Evolutionary conservation across 1,284 basidiomycete species (phyloP), one percentile per base, ranked within the genome.

Genomic region (Heterobasidion occidentale): DNA sequence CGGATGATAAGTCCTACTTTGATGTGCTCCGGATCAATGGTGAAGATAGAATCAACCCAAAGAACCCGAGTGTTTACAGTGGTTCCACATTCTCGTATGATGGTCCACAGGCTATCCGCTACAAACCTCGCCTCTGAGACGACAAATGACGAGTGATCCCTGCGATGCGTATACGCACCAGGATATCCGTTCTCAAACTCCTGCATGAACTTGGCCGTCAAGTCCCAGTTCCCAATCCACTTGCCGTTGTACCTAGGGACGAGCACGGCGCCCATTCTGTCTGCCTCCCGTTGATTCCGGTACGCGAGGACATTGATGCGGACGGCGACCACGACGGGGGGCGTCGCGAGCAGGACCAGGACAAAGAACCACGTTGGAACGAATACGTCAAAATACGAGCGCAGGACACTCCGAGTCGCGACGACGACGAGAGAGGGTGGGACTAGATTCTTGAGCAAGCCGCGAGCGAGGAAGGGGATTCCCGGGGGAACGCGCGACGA

Each of bases 1-100:
- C 19, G 6, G 11, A 12, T 17, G 47, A 49, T 15, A 14, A 34
- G 20, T 15, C 17, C 54, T 9, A 56, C 57, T 17, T 59, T 59
- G 45, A 56, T 56, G 19, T 56, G 20, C 12, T 59, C 58, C 14
- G 58, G 58, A 45, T 59, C 58, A 9, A 36, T 9, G 19, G 58
- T 59, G 17, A 42, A 42, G 3, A 42, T 42, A n/a, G 38, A 42
- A 42, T 42, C n/a, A n/a, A 42, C 12, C 38, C 38, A 42, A 42
- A 42, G 38, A 5, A 42, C 38, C 7, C 38, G 38, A 5, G 7
- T 42, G n/a, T 42, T 42, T n/a, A 42, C 38, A n/a, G n/a, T 6
- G n/a, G 38, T 42, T n/a, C 38, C 38, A n/a, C 7, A 42, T n/a
- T 42, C 38, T 42, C 38, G 11, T 11, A 42, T 42, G 38, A 42